Evolutionary conservation across 805 yeast species (phyloP), one percentile per base, ranked within the genome.

Genomic region (Candida verbasci): DNA sequence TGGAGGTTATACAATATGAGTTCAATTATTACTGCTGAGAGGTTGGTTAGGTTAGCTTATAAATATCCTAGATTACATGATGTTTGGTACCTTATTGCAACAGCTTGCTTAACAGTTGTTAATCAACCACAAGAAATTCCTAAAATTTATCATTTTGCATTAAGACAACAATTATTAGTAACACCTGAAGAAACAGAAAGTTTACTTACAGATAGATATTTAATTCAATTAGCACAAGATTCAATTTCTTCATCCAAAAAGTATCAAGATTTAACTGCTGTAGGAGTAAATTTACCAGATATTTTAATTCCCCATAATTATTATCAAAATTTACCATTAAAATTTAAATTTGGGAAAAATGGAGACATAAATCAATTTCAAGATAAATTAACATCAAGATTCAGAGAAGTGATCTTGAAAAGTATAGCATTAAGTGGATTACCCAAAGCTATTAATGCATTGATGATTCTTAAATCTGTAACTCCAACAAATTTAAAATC

Each of bases 41-140:
- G 86, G 39, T 62, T 82, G n/a, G 66, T 65, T 0, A 58, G 59
- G 37, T 56, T 82, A 21, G 74, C 82, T 1, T 66, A 66, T 48
- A 55, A 68, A 25, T 76, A 76, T 53, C 82, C 85, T 1, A 57
- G 58, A 9, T 67, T 86, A 20, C 60, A 67, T 28, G 62, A 68
- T 44, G 53, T 74, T 16, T 89, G 96, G 96, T 85, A 80, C 52
- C 62, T 78, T 25, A 63, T 87, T 15, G 91, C 95, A 0, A 84
- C 93, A 7, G 84, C 91, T 0, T 76, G 94, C 8, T 69, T 88
- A 33, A 76, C 91, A 2, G 88, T 82, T 5, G 81, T 91, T 49
- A 89, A 89, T 52, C 75, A 73, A 42, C 95, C 96, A 0, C 76
- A 80, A 34, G 96, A 85, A 44, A 75, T 87, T 21, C 89, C 95